A percentile compares a stretch with the other conserved stretches of the same genome.
Evolutionary conservation across 1,139 yeast genomes (phyloP).

Genomic region (Debaryomyces singareniensis): DNA sequence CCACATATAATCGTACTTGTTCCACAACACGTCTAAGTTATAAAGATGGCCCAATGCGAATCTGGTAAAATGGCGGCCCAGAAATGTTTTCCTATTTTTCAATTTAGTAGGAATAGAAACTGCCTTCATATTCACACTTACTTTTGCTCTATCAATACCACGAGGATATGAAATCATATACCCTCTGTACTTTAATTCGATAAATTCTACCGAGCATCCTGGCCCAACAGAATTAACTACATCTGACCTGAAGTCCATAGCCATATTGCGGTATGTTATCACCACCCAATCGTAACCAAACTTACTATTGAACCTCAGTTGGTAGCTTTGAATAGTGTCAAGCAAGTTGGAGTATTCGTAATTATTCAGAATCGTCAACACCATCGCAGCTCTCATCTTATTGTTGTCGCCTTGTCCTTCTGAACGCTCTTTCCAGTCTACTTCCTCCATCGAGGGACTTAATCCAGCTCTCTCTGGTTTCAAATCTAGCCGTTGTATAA

Average conservation of each 20-base stretch:
- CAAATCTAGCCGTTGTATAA: too few species aligned
- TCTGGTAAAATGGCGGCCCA: slow-evolving; percentile 88
- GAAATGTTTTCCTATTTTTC: slow-evolving; percentile 42
- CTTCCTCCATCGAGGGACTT: too few species aligned
- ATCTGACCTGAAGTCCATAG: slow-evolving; percentile 32
- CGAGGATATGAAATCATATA: slow-evolving; percentile 48
- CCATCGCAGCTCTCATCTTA: slow-evolving; percentile 8
- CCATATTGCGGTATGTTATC: slow-evolving; percentile 36
- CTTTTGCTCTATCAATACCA: slow-evolving; percentile 53
- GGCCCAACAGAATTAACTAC: slow-evolving; percentile 34
- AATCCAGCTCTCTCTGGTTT: too few species aligned
- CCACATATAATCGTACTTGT: slow-evolving; percentile 83
- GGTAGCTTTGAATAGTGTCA: slow-evolving; percentile 53
- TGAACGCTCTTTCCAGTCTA: too few species aligned
- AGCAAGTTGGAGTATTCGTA: slow-evolving; percentile 25
- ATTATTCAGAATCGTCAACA: slow-evolving; percentile 5
- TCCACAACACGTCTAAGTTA: slow-evolving; percentile 67
- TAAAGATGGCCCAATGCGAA: slow-evolving; percentile 79
- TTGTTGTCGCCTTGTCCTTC: slow-evolving; percentile 1
- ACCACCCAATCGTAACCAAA: slow-evolving; percentile 44
- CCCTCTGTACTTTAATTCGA: slow-evolving; percentile 44
- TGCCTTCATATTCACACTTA: slow-evolving; percentile 44
- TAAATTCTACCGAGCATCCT: slow-evolving; percentile 37
- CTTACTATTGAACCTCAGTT: slow-evolving; percentile 45
- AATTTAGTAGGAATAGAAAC: slow-evolving; percentile 29